Evolutionary conservation across 2,329 filamentous ascomycete species (phyloP), one percentile per base, ranked within the genome.

Genomic region (Cryphonectria parasitica): DNA sequence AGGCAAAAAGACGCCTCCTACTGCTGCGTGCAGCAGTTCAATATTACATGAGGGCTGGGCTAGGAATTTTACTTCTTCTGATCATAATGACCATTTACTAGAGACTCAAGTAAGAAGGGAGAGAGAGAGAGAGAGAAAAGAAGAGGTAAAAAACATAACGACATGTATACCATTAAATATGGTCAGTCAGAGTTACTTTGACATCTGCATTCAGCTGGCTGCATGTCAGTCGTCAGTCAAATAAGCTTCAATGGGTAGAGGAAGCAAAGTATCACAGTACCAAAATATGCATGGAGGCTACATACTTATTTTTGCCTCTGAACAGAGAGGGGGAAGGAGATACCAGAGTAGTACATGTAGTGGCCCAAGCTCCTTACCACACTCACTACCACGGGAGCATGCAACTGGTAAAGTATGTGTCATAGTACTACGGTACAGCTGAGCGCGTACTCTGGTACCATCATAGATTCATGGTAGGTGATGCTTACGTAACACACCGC

Each of bases 401-500:
- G 43, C 43, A 22, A 19, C 43, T 22, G 43, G 43, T 49, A 49
- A 49, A 49, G 17, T 22, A 49, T 49, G 19, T 22, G 43, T 49
- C 43, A 17, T 17, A 19, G 19, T 49, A 22, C 43, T 22, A 49
- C 43, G 43, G 5, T 8, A 49, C 43, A 49, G 17, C 4, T 49
- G 43, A 49, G 43, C 43, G 43, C 43, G 43, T 49, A 49, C 43
- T 49, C 43, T 49, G 43, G 43, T 45, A 45, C 45, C 45, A n/a
- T 49, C 45, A 49, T n/a, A 49, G 45, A 19, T n/a, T 8, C 45
- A 11, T 7, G 58, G 58, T 52, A 8, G 41, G 43, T 36, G 25
- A 10, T n/a, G 63, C 15, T 64, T 64, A 64, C 43, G 13, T 64
- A 64, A 64, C 28, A 45, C 62, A 36, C 25, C 43, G 34, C 22